Percentiles rank a stretch among this genome's conserved stretches.
Conservation (phyloP, 768 basidiomycete genomes). For the Phanerochaete carnosa region DNA sequence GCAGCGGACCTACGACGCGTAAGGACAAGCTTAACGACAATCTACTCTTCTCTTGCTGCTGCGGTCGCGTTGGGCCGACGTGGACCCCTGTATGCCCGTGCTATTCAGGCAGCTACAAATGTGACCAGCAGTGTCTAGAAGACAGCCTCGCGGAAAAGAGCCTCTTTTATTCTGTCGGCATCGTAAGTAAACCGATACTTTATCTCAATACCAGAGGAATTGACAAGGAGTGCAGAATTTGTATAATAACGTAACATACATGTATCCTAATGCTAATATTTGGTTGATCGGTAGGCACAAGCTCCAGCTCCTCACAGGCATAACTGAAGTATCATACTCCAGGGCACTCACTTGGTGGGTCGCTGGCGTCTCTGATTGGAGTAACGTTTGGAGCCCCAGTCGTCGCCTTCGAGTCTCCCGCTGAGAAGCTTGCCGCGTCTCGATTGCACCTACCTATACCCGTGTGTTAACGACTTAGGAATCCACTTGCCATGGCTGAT, state of each 20-base stretch:
- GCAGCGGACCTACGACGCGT: slow-evolving; percentile 76
- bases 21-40: slow-evolving; percentile 97
- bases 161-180: slow-evolving; percentile 84
- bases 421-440: slow-evolving; percentile 53
- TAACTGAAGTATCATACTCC: neutral
- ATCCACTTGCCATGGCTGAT: neutral
- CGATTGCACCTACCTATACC: slow-evolving; percentile 87
- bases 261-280: slow-evolving; percentile 88
- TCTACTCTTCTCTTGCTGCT: slow-evolving; percentile 94
- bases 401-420: slow-evolving; percentile 86
- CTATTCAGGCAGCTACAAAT: slow-evolving; percentile 69
- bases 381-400: slow-evolving; percentile 91
- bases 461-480: slow-evolving; percentile 37
- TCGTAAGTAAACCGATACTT: slow-evolving; percentile 44
- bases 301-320: neutral
- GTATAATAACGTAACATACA: slow-evolving; percentile 86
- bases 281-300: slow-evolving; percentile 68
- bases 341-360: slow-evolving; percentile 82
- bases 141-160: slow-evolving; percentile 73
- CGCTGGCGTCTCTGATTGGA: slow-evolving; percentile 80
- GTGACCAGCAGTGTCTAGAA: slow-evolving; percentile 81
- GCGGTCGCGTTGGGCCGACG: slow-evolving; percentile 89
- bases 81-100: slow-evolving; percentile 95
- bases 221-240: slow-evolving; percentile 56
- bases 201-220: neutral